Evolutionary conservation across 108 stramenopile species (phyloP).

Genomic region (Schizochytrium sp.): DNA sequence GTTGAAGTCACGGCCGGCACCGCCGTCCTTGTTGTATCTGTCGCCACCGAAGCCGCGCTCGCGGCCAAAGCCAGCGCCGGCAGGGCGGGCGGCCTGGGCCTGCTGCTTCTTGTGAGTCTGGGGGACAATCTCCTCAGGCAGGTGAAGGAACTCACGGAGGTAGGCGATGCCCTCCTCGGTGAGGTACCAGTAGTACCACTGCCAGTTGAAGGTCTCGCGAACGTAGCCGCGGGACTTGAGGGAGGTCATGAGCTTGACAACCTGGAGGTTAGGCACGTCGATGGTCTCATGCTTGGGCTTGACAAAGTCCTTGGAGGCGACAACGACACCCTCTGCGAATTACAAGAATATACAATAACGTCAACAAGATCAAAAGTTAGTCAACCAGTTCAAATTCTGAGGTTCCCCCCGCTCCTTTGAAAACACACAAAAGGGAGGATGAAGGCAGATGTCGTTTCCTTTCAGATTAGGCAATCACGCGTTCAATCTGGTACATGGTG

Average conservation of each 20-base stretch:
- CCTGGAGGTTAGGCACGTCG: slow-evolving; percentile 91
- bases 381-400: not conserved
- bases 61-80: slow-evolving; percentile 83
- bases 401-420: not conserved
- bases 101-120: slow-evolving; percentile 90
- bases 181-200: slow-evolving; percentile 96
- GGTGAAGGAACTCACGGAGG: slow-evolving; percentile 89
- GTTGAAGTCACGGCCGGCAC: slow-evolving; percentile 70
- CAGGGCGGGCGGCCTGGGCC: slow-evolving; percentile 82
- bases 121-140: slow-evolving; percentile 95
- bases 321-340: slow-evolving; percentile 83
- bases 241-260: slow-evolving; percentile 93
- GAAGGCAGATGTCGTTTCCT: not conserved
- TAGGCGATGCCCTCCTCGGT: slow-evolving; percentile 95
- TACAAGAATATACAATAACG: not conserved
- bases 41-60: slow-evolving; percentile 83
- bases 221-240: slow-evolving; percentile 86
- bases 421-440: not conserved
- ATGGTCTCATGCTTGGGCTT: slow-evolving; percentile 89
- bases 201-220: slow-evolving; percentile 95
- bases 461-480: no score
- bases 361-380: not conserved
- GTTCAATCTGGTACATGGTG: no score
- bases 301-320: slow-evolving; percentile 96
- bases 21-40: slow-evolving; percentile 80